Conservation (phyloP, 495 filamentous ascomycete species). For the Aspergillus conjunctus region DNA sequence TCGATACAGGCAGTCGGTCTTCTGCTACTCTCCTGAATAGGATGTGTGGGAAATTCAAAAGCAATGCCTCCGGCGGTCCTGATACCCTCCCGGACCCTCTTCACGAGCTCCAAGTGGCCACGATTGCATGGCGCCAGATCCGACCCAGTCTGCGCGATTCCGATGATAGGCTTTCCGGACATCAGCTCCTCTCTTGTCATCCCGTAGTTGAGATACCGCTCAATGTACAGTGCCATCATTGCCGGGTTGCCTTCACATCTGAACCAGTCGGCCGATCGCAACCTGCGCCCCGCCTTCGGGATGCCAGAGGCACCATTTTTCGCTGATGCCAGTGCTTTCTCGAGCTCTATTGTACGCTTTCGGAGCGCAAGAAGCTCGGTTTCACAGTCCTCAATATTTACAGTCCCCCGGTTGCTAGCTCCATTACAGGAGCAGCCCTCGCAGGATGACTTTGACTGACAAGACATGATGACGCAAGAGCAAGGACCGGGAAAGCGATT, state of each 20-base stretch:
- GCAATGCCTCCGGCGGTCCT: constrained; percentile 55
- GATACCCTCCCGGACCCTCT: constrained; percentile 57
- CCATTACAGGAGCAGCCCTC: constrained; percentile 43
- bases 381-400: constrained; percentile 46
- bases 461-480: constrained; percentile 31
- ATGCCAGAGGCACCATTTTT: constrained; percentile 20
- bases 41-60: constrained; percentile 59
- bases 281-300: constrained; percentile 30
- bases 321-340: constrained; percentile 32
- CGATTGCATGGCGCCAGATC: constrained; percentile 58
- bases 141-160: constrained; percentile 58
- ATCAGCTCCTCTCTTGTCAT: constrained; percentile 56
- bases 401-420: constrained; percentile 16
- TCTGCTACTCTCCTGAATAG: constrained; percentile 55
- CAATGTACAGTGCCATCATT: constrained; percentile 56
- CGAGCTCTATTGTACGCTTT: constrained; percentile 40
- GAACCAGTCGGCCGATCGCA: constrained; percentile 54
- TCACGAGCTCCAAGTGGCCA: constrained; percentile 54
- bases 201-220: constrained; percentile 59
- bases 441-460: constrained; percentile 37
- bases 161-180: constrained; percentile 59
- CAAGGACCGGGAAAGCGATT: not conserved
- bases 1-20: constrained; percentile 56
- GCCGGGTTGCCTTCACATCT: constrained; percentile 47
- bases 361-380: constrained; percentile 41